Percentiles rank a stretch among this genome's conserved stretches.
These are phyloP conservation scores for Berberis thunbergii DNA, from an alignment of 164 flowering plant species.

Conservation along the genomic window DNA sequence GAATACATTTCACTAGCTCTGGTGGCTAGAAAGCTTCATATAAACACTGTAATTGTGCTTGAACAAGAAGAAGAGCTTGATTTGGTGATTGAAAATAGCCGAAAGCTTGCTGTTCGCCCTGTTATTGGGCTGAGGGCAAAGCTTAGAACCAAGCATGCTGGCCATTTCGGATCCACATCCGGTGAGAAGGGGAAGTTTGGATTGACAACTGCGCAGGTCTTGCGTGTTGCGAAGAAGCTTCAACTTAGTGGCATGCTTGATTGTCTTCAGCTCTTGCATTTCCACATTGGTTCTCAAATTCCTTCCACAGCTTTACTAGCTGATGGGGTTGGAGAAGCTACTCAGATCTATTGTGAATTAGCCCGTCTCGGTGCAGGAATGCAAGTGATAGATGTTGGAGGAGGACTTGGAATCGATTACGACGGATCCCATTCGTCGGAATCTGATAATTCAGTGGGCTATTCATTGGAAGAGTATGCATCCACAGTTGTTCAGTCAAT, in stretches of 20 bases:
- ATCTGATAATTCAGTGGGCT: conserved; percentile 81
- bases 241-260: conserved; percentile 62
- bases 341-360: conserved; percentile 86
- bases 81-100: conserved; percentile 61
- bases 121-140: conserved; percentile 87
- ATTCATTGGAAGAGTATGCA: conserved; percentile 78
- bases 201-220: conserved; percentile 61
- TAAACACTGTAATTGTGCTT: conserved; percentile 81
- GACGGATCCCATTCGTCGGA: conserved; percentile 74
- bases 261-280: conserved; percentile 82
- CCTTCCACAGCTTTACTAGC: conserved; percentile 65
- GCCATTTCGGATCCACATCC: conserved; percentile 96
- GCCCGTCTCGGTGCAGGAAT: conserved; percentile 86
- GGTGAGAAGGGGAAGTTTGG: conserved; percentile 99
- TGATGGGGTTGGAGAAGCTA: conserved; percentile 83
- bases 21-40: conserved; percentile 48
- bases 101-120: conserved; percentile 50
- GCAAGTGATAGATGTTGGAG: conserved; percentile 84
- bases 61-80: conserved; percentile 97
- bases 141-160: conserved; percentile 87
- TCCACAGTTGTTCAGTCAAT: conserved; percentile 66
- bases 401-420: conserved; percentile 93
- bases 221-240: conserved; percentile 67
- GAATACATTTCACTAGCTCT: conserved; percentile 88
- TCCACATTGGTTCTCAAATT: conserved; percentile 96